phyloP scores from a whole-genome alignment of 805 yeast species.

The Torulaspora franciscae region DNA sequence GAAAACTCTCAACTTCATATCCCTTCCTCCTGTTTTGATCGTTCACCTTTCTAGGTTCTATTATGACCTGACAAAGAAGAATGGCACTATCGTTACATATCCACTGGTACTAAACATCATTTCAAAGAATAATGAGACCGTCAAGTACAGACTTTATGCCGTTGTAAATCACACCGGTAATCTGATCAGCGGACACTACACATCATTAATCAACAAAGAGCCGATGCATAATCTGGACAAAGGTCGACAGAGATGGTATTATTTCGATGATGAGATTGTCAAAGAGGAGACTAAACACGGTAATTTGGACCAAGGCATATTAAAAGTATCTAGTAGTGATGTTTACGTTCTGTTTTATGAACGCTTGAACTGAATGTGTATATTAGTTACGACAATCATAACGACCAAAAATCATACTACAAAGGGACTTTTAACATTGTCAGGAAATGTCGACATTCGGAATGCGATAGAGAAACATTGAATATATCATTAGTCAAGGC shows the following conservation, averaged over 20 bases:
- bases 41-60: constrained; percentile 80
- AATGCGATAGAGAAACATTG: background rate
- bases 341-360: constrained; percentile 71
- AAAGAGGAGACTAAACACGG: constrained; percentile 46
- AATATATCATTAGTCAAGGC: background rate
- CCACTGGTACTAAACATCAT: constrained; percentile 51
- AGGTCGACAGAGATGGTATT: constrained; percentile 54
- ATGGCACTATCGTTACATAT: constrained; percentile 47
- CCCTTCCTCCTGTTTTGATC: constrained; percentile 73
- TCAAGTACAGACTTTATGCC: constrained; percentile 52
- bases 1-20: constrained; percentile 67
- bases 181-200: constrained; percentile 71
- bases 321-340: constrained; percentile 46
- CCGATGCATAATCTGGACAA: constrained; percentile 35
- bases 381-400: background rate
- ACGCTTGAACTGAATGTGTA: constrained; percentile 18
- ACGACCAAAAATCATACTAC: background rate
- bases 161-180: constrained; percentile 69
- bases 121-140: constrained; percentile 34
- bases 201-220: constrained; percentile 54
- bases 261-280: constrained; percentile 67
- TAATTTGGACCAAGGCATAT: constrained; percentile 37
- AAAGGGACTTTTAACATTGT: background rate
- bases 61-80: constrained; percentile 51
- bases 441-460: background rate